Conservation (phyloP, 352 stramenopile genomes). For the Aphanomyces cochlioides region DNA sequence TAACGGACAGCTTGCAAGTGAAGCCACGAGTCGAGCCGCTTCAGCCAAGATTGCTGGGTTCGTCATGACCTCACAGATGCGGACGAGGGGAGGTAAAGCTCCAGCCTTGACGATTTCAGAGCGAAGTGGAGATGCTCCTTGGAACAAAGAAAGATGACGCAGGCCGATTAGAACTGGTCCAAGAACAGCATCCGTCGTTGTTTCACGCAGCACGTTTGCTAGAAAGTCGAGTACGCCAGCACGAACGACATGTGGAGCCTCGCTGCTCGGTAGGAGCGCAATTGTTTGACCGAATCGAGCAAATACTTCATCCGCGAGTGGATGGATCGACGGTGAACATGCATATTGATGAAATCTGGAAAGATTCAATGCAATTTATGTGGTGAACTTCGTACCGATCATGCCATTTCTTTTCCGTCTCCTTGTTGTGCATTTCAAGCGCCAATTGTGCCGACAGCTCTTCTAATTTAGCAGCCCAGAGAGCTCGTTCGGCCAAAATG, state of each 20-base stretch:
- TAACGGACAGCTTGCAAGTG: slow-evolving; percentile 43
- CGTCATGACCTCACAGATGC: slow-evolving; percentile 43
- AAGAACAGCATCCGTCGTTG: slow-evolving; percentile 53
- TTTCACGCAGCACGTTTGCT: slow-evolving; percentile 49
- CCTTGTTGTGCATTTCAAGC: slow-evolving; percentile 65
- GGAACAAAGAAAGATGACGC: slow-evolving; percentile 58
- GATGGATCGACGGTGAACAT: not conserved
- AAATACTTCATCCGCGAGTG: slow-evolving; percentile 50
- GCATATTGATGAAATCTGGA: slow-evolving; percentile 19
- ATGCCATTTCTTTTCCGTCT: slow-evolving; percentile 61
- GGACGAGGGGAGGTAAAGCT: slow-evolving; percentile 43
- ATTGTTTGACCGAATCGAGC: slow-evolving; percentile 69
- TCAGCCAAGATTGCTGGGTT: slow-evolving; percentile 61
- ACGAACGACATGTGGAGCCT: slow-evolving; percentile 45
- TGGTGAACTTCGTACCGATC: not conserved
- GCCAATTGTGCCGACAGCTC: slow-evolving; percentile 47
- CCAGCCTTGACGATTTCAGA: slow-evolving; percentile 61
- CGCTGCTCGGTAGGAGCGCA: slow-evolving; percentile 50
- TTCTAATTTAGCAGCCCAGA: slow-evolving; percentile 44
- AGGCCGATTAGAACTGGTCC: slow-evolving; percentile 67
- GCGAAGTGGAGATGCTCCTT: not conserved
- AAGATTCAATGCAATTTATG: too few species aligned
- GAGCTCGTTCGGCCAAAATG: slow-evolving; percentile 44
- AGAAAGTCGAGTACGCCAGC: slow-evolving; percentile 63
- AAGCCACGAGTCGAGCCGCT: slow-evolving; percentile 52